phyloP scores from a whole-genome alignment of 1,284 basidiomycete species.

The Fomitopsis betulina region DNA sequence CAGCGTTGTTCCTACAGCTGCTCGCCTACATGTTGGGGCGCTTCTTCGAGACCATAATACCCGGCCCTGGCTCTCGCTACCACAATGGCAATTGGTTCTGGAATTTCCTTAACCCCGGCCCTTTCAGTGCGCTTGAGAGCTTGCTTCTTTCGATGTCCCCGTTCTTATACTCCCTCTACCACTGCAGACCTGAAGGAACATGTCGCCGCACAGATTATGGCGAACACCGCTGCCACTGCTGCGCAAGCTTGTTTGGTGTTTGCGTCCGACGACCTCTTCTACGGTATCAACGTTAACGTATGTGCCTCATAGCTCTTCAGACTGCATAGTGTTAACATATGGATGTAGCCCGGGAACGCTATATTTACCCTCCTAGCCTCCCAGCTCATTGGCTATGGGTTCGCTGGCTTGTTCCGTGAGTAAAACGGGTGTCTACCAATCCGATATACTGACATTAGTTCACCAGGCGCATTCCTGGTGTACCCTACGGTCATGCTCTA shows the following conservation, averaged over 20 bases:
- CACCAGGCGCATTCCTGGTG: constrained; percentile 29
- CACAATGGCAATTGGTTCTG: constrained; percentile 41
- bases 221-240: constrained; percentile 23
- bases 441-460: background rate
- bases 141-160: background rate
- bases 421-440: background rate
- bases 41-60: constrained; percentile 39
- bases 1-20: constrained; percentile 53
- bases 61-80: constrained; percentile 38
- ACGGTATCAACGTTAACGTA: constrained; percentile 31
- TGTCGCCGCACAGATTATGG: constrained; percentile 55
- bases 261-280: constrained; percentile 31
- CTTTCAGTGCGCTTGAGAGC: constrained; percentile 40
- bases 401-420: constrained; percentile 13
- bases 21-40: constrained; percentile 39
- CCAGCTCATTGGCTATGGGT: constrained; percentile 30
- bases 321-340: background rate
- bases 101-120: constrained; percentile 51
- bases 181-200: constrained; percentile 52
- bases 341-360: constrained; percentile 21
- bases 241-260: constrained; percentile 24
- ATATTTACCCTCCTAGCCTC: constrained; percentile 30
- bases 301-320: background rate
- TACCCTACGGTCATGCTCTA: constrained; percentile 28
- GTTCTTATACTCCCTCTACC: background rate